phyloP scores from a whole-genome alignment of 2,329 filamentous ascomycete species.

The Pseudogymnoascus sp. region DNA sequence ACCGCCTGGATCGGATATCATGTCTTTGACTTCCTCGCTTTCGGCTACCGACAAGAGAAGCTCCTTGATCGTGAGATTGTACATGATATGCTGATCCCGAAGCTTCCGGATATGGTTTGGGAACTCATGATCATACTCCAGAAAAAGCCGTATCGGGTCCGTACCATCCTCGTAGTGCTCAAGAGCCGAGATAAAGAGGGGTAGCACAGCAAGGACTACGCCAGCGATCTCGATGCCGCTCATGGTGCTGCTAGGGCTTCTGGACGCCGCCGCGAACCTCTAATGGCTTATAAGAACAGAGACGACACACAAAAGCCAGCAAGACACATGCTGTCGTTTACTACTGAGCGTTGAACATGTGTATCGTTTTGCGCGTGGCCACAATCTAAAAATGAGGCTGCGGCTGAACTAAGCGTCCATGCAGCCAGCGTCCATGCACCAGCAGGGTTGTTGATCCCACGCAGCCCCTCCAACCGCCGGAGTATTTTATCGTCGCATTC shows the following conservation, averaged over 20 bases:
- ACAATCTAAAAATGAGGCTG: not conserved
- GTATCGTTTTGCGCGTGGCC: not conserved
- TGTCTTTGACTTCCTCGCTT: not conserved
- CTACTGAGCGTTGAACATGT: not conserved
- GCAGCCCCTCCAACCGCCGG: not conserved
- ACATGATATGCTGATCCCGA: not conserved
- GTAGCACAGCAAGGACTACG: constrained; percentile 7
- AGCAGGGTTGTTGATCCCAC: not conserved
- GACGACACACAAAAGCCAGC: not conserved
- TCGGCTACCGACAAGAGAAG: not conserved
- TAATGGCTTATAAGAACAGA: not conserved
- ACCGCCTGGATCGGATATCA: constrained; percentile 1
- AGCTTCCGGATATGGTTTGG: constrained; percentile 2
- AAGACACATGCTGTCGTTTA: not conserved
- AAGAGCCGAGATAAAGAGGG: constrained; percentile 6
- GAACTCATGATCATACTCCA: not conserved
- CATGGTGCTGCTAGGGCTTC: not conserved
- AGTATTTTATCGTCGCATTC: not conserved
- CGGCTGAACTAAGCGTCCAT: constrained; percentile 4
- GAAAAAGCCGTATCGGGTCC: not conserved
- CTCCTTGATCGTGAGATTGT: not conserved
- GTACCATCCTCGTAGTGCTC: constrained; percentile 4
- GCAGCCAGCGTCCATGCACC: constrained; percentile 4
- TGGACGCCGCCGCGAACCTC: not conserved
- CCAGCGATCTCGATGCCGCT: constrained; percentile 1